These are phyloP conservation scores for Lecanicillium sp. DNA, from an alignment of 2,329 filamentous ascomycete genomes.

Conservation along the genomic window DNA sequence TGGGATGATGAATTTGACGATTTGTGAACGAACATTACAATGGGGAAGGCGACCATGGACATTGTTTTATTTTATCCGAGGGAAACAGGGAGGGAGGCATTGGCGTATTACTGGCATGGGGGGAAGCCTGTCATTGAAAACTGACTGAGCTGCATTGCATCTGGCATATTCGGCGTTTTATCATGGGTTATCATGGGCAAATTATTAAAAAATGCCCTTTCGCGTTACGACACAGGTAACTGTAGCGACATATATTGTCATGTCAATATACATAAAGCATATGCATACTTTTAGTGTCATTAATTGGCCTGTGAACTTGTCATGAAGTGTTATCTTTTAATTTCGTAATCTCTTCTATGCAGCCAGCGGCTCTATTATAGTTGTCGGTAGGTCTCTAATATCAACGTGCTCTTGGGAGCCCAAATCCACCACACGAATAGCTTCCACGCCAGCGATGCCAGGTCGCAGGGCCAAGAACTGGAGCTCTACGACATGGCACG, in stretches of 20 bases:
- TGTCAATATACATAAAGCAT: neutral
- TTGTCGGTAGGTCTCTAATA: slow-evolving; percentile 64
- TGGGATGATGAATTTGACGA: slow-evolving; percentile 52
- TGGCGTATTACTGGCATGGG: neutral
- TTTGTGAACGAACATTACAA: slow-evolving; percentile 23
- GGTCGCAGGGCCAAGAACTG: slow-evolving; percentile 61
- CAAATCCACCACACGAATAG: slow-evolving; percentile 65
- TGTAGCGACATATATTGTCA: too few species aligned
- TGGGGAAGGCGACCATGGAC: neutral
- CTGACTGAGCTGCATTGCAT: too few species aligned
- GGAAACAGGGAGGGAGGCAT: neutral
- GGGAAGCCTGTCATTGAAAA: too few species aligned
- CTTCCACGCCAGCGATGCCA: slow-evolving; percentile 64
- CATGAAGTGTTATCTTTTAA: too few species aligned
- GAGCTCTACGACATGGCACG: slow-evolving; percentile 67
- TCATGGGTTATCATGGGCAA: neutral
- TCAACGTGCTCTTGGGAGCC: slow-evolving; percentile 70
- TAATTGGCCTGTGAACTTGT: too few species aligned
- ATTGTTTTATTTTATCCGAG: neutral
- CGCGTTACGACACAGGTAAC: neutral
- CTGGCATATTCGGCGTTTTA: neutral
- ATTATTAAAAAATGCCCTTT: neutral
- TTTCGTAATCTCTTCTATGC: neutral
- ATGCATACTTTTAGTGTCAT: neutral
- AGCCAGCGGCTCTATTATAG: slow-evolving; percentile 43